These are phyloP conservation scores for Chenopodium formosanum DNA, from an alignment of 148 eudicot species.

Conservation along the genomic window DNA sequence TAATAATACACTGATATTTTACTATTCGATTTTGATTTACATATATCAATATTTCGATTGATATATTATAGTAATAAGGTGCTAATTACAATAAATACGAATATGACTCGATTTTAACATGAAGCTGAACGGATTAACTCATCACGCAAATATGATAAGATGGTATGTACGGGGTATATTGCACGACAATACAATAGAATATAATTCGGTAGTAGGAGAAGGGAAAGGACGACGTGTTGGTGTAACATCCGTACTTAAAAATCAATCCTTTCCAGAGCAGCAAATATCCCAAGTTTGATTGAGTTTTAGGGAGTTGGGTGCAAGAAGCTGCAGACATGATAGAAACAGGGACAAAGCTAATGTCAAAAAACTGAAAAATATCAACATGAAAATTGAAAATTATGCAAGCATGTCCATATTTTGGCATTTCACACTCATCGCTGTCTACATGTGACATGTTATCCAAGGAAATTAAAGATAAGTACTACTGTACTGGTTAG, in stretches of 20 bases:
- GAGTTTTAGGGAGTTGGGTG: neutral
- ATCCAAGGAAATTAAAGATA: neutral
- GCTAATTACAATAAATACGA: too few species aligned
- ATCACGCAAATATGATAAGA: too few species aligned
- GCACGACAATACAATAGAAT: too few species aligned
- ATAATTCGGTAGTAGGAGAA: neutral
- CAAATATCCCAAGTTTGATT: neutral
- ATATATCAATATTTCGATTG: too few species aligned
- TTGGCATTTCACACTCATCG: neutral
- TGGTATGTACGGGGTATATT: too few species aligned
- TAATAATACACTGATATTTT: too few species aligned
- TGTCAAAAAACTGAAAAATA: neutral
- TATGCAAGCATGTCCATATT: neutral
- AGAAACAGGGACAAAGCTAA: neutral
- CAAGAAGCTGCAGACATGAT: neutral
- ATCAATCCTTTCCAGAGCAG: neutral
- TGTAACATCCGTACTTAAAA: neutral
- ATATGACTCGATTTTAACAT: too few species aligned
- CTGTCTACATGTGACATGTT: conserved; percentile 14
- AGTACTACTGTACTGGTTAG: neutral
- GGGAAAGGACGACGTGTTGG: neutral
- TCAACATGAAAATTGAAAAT: neutral
- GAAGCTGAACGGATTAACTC: too few species aligned
- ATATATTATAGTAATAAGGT: too few species aligned
- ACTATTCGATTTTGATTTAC: too few species aligned